Conservation (phyloP, 352 stramenopile genomes). For the Saprolegnia diclina region DNA sequence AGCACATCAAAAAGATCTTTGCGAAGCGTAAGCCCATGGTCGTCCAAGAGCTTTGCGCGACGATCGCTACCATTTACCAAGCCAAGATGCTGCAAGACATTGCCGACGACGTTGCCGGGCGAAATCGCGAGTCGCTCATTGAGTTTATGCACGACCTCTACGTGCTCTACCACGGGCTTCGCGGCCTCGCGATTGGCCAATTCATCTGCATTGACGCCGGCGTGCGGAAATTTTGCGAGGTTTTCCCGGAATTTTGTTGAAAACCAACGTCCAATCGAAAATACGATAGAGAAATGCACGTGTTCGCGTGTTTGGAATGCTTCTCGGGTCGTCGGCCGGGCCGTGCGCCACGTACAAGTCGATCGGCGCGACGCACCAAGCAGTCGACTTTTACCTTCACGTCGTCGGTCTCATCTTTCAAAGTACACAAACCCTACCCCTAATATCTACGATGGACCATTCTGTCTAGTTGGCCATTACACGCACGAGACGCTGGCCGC, state of each 20-base stretch:
- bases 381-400: conserved; percentile 75
- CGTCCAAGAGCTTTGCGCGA: conserved; percentile 59
- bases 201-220: conserved; percentile 70
- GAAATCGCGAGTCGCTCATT: conserved; percentile 48
- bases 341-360: conserved; percentile 52
- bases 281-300: conserved; percentile 46
- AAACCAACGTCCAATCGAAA: background rate
- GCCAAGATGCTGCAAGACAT: conserved; percentile 77
- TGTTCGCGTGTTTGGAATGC: conserved; percentile 58
- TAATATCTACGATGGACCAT: background rate
- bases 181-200: conserved; percentile 72
- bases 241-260: conserved; percentile 28
- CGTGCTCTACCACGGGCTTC: conserved; percentile 71
- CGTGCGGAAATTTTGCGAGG: conserved; percentile 55
- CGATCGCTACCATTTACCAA: conserved; percentile 75
- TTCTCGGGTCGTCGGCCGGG: conserved; percentile 58
- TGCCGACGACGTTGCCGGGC: conserved; percentile 57
- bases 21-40: conserved; percentile 66
- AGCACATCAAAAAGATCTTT: conserved; percentile 70
- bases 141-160: conserved; percentile 84
- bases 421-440: conserved; percentile 32
- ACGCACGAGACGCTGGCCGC: conserved; percentile 32
- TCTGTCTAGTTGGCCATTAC: conserved; percentile 23
- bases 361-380: conserved; percentile 43
- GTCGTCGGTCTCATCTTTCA: conserved; percentile 71